Conservation (phyloP, 2,329 filamentous ascomycete genomes). For the Clarireedia hainanense region DNA sequence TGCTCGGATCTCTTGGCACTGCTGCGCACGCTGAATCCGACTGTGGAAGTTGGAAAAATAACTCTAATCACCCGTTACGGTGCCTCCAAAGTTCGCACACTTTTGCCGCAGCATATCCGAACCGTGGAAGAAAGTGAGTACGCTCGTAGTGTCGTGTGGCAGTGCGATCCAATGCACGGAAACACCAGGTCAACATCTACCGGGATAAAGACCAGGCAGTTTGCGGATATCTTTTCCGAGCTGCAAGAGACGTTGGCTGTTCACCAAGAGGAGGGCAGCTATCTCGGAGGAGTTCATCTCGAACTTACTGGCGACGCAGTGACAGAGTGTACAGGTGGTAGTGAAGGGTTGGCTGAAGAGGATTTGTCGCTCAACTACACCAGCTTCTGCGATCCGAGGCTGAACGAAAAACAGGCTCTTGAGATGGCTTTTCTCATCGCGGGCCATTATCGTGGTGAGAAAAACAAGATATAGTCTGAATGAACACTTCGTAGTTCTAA, state of each 20-base stretch:
- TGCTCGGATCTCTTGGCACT: slow-evolving; percentile 67
- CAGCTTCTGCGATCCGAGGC: slow-evolving; percentile 86
- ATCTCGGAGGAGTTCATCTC: slow-evolving; percentile 88
- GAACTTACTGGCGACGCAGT: slow-evolving; percentile 94
- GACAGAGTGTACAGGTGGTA: slow-evolving; percentile 90
- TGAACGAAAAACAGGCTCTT: slow-evolving; percentile 97
- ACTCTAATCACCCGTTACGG: slow-evolving; percentile 96
- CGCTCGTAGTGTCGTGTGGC: slow-evolving; percentile 70
- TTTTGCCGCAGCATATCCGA: slow-evolving; percentile 79
- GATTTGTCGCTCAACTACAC: slow-evolving; percentile 89
- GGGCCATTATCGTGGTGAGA: slow-evolving; percentile 44
- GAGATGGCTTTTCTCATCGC: slow-evolving; percentile 92
- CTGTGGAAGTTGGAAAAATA: slow-evolving; percentile 78
- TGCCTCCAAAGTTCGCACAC: slow-evolving; percentile 61
- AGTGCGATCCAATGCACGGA: slow-evolving; percentile 98
- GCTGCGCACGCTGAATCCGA: slow-evolving; percentile 79
- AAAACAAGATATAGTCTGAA: background rate
- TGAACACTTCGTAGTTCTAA: background rate
- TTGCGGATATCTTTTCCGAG: slow-evolving; percentile 84
- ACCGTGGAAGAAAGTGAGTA: slow-evolving; percentile 76
- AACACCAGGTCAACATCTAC: slow-evolving; percentile 60
- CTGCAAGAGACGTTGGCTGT: slow-evolving; percentile 75
- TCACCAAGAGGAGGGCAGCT: slow-evolving; percentile 75
- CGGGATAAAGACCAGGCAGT: slow-evolving; percentile 87
- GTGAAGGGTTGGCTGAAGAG: slow-evolving; percentile 77